Evolutionary conservation across 441 rosid species (phyloP).

Genomic region (Adansonia gregorii): DNA sequence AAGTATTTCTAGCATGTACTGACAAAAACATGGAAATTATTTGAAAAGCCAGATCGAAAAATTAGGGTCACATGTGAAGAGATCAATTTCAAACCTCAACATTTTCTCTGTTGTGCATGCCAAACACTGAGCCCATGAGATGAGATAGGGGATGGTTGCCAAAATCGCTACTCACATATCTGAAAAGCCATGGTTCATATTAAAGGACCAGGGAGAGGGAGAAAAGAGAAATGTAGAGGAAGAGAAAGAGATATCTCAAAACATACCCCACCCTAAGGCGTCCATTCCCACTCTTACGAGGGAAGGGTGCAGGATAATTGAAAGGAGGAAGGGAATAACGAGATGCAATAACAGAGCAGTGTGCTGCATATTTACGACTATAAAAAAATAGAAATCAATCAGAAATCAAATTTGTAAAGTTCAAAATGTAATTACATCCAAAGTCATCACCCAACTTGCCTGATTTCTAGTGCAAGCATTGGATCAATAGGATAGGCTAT

Average conservation of each 20-base stretch:
- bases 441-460: conserved; percentile 45
- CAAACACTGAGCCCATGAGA: conserved; percentile 99
- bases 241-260: conserved; percentile 4
- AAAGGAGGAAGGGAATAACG: conserved; percentile 83
- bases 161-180: conserved; percentile 90
- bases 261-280: conserved; percentile 79
- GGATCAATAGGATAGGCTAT: conserved; percentile 98
- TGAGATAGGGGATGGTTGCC: conserved; percentile 98
- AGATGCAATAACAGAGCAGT: conserved; percentile 86
- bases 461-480: conserved; percentile 93
- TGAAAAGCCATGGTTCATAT: background rate
- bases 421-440: conserved; percentile 7
- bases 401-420: conserved; percentile 6
- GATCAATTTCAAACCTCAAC: conserved; percentile 64
- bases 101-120: conserved; percentile 90
- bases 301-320: conserved; percentile 66
- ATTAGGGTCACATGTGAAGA: conserved; percentile 7
- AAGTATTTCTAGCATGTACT: conserved; percentile 10
- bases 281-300: conserved; percentile 60
- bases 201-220: background rate
- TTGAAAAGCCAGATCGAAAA: background rate
- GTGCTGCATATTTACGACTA: conserved; percentile 96
- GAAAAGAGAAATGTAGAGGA: background rate
- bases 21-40: background rate
- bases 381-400: conserved; percentile 21